Conservation (phyloP, 192 early-diverging fungal species). For the Podila verticillata region DNA sequence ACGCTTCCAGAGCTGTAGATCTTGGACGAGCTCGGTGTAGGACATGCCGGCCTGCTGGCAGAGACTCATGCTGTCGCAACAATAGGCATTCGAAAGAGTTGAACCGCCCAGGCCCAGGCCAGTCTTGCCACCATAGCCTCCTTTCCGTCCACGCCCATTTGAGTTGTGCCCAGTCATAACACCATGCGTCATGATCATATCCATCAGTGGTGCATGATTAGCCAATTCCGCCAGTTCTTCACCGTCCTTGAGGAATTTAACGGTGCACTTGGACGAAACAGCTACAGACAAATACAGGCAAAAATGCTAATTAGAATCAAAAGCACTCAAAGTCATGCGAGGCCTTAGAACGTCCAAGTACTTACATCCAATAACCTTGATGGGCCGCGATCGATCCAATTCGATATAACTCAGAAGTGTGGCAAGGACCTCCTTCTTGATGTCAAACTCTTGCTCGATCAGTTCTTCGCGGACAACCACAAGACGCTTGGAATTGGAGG, state of each 20-base stretch:
- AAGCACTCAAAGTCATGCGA: not conserved
- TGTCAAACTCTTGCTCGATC: conserved; percentile 39
- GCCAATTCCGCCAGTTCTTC: conserved; percentile 22
- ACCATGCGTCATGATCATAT: conserved; percentile 32
- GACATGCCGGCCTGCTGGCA: conserved; percentile 25
- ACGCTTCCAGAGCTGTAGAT: conserved; percentile 38
- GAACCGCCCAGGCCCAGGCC: conserved; percentile 25
- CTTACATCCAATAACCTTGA: conserved; percentile 37
- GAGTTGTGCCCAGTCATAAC: conserved; percentile 30
- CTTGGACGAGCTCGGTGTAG: conserved; percentile 29
- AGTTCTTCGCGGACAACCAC: conserved; percentile 38
- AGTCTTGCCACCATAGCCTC: conserved; percentile 11
- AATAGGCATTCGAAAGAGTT: conserved; percentile 37
- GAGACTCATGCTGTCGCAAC: conserved; percentile 31
- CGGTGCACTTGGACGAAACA: conserved; percentile 36
- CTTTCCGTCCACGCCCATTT: not conserved
- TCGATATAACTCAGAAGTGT: conserved; percentile 46
- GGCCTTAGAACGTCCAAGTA: too few species aligned
- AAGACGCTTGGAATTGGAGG: conserved; percentile 2
- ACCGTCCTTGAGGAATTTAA: conserved; percentile 30
- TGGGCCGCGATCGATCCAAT: conserved; percentile 28
- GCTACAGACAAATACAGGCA: not conserved
- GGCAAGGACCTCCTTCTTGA: conserved; percentile 47
- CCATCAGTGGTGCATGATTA: conserved; percentile 17
- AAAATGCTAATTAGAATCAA: not conserved